Evolutionary conservation across 768 basidiomycete species (phyloP).

Genomic region (Boletus bicolor): DNA sequence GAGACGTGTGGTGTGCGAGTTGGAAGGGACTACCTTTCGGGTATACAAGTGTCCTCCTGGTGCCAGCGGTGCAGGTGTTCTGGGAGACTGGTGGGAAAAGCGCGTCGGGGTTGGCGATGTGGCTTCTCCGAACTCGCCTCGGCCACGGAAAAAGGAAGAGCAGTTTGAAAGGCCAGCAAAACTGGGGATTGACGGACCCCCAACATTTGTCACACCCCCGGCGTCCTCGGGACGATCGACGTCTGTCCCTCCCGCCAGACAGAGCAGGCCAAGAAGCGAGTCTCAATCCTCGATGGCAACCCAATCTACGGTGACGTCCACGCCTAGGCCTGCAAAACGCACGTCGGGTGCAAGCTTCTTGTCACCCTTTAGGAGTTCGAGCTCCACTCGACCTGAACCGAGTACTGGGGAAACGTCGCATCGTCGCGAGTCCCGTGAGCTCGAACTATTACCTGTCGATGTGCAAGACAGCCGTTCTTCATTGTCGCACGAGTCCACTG

Average conservation of each 20-base stretch:
- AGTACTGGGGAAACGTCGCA: constrained; percentile 9
- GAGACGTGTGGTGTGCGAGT: constrained; percentile 81
- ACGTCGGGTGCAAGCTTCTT: constrained; percentile 29
- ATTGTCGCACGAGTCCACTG: constrained; percentile 15
- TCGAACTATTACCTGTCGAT: constrained; percentile 26
- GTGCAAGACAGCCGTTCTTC: constrained; percentile 21
- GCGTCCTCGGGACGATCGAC: constrained; percentile 1
- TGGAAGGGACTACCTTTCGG: constrained; percentile 89
- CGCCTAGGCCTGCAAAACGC: constrained; percentile 22
- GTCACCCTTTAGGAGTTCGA: constrained; percentile 24
- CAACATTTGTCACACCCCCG: background rate
- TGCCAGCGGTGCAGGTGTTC: constrained; percentile 44
- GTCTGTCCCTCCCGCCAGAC: constrained; percentile 4
- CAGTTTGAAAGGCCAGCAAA: constrained; percentile 27
- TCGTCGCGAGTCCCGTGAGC: constrained; percentile 11
- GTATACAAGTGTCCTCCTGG: constrained; percentile 58
- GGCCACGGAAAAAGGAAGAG: constrained; percentile 24
- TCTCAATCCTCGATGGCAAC: constrained; percentile 27
- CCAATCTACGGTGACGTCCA: constrained; percentile 12
- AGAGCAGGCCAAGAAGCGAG: constrained; percentile 10
- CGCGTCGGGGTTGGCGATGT: constrained; percentile 72
- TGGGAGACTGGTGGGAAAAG: constrained; percentile 79
- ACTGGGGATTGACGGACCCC: constrained; percentile 17
- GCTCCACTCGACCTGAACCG: constrained; percentile 7
- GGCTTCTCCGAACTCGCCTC: constrained; percentile 27